phyloP scores from a whole-genome alignment of 305 asterid genomes.

The Withania somnifera region DNA sequence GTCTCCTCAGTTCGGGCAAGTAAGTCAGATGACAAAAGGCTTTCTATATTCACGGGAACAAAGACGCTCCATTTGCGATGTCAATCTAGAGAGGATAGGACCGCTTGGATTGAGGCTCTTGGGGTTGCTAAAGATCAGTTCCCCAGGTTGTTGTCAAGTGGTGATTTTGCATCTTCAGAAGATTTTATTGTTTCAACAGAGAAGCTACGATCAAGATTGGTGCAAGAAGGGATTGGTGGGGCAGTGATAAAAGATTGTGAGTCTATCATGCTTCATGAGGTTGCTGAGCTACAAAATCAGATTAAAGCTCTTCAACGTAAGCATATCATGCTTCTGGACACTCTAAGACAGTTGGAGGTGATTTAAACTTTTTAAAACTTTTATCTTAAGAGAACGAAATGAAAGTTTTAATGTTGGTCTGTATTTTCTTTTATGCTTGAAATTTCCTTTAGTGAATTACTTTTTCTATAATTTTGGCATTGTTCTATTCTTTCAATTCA shows the following conservation, averaged over 20 bases:
- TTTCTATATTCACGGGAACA: conserved; percentile 90
- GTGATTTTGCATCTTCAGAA: conserved; percentile 66
- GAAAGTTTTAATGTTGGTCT: background rate
- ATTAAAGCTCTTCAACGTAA: conserved; percentile 75
- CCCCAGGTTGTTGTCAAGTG: conserved; percentile 81
- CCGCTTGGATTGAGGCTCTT: conserved; percentile 89
- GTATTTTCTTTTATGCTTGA: background rate
- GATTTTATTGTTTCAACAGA: conserved; percentile 86
- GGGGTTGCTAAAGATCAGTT: conserved; percentile 81
- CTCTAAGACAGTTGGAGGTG: conserved; percentile 91
- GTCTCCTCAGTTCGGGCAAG: conserved; percentile 94
- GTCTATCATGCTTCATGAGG: conserved; percentile 63
- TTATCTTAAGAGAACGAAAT: background rate
- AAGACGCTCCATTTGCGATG: conserved; percentile 94
- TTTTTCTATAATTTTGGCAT: background rate
- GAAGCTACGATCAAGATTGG: conserved; percentile 51
- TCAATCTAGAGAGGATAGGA: conserved; percentile 75
- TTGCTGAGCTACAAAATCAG: conserved; percentile 73
- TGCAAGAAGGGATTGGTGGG: conserved; percentile 71
- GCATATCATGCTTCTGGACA: conserved; percentile 80
- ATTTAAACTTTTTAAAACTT: conserved; percentile 11
- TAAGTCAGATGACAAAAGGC: conserved; percentile 96
- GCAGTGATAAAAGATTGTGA: conserved; percentile 69
- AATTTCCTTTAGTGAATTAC: background rate
- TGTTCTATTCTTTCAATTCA: background rate